Conservation (phyloP, 805 yeast species). For the Sugiyamaella boreocaroliniensis region DNA sequence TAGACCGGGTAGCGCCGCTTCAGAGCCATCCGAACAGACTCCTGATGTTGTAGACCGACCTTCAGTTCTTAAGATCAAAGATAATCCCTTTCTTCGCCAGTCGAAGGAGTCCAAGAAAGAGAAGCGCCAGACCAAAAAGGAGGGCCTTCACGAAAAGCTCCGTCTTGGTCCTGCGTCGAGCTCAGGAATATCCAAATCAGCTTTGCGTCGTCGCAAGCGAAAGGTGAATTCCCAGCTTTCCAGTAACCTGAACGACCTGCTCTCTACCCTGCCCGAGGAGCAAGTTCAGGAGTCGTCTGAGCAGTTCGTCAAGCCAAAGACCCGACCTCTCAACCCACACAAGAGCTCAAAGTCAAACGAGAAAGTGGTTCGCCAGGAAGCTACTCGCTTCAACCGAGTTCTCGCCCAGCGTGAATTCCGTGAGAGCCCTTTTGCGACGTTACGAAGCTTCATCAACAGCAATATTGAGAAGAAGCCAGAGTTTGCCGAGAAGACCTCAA, state of each 20-base stretch:
- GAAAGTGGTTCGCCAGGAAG: constrained; percentile 20
- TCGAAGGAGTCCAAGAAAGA: constrained; percentile 18
- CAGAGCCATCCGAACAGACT: too few species aligned
- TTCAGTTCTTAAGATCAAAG: constrained; percentile 6
- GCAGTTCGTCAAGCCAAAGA: constrained; percentile 11
- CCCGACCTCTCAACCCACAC: constrained; percentile 13
- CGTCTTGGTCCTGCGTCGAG: neutral
- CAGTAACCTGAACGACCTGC: constrained; percentile 15
- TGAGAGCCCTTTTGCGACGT: constrained; percentile 21
- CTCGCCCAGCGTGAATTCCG: constrained; percentile 16
- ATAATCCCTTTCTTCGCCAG: constrained; percentile 16
- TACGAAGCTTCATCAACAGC: constrained; percentile 13
- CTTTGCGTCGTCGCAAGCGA: constrained; percentile 16
- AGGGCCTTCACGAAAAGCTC: constrained; percentile 8
- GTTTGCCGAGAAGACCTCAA: constrained; percentile 5
- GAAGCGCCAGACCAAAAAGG: constrained; percentile 18
- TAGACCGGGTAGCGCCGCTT: too few species aligned
- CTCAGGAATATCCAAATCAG: constrained; percentile 19
- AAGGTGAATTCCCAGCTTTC: constrained; percentile 15
- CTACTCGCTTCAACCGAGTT: constrained; percentile 18
- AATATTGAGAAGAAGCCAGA: constrained; percentile 19
- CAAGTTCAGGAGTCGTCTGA: constrained; percentile 5
- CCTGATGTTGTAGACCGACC: neutral
- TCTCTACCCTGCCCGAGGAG: constrained; percentile 13
- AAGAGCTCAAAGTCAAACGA: constrained; percentile 16